Percentiles rank a stretch among this genome's conserved stretches.
Conservation (phyloP, 2,329 filamentous ascomycete species). For the Fusarium citri region DNA sequence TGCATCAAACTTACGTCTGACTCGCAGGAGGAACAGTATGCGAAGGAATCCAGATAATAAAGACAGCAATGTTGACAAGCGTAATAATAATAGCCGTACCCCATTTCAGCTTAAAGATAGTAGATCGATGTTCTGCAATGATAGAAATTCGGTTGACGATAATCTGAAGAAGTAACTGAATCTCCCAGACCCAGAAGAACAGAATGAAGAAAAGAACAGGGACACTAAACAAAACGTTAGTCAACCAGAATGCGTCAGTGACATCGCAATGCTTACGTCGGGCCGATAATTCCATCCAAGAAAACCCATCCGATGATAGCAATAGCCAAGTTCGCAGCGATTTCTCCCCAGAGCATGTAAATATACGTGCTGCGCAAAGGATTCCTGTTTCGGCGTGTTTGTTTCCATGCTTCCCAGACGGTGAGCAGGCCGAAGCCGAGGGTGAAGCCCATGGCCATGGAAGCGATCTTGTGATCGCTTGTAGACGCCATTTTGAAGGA, state of each 20-base stretch:
- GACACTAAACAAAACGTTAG: slow-evolving; percentile 31
- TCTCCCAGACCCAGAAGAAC: slow-evolving; percentile 57
- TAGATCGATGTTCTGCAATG: slow-evolving; percentile 55
- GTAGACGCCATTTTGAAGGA: slow-evolving; percentile 17
- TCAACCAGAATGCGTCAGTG: neutral
- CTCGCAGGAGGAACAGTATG: slow-evolving; percentile 55
- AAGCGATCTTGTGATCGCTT: slow-evolving; percentile 46
- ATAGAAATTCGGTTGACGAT: slow-evolving; percentile 66
- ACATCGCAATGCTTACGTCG: slow-evolving; percentile 40
- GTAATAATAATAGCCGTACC: slow-evolving; percentile 59
- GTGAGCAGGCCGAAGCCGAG: slow-evolving; percentile 56
- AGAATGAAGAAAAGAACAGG: slow-evolving; percentile 52
- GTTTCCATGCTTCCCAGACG: slow-evolving; percentile 55
- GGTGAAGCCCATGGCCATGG: slow-evolving; percentile 49
- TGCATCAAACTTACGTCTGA: slow-evolving; percentile 44
- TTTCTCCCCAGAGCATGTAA: slow-evolving; percentile 60
- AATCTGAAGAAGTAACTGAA: slow-evolving; percentile 65
- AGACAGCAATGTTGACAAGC: slow-evolving; percentile 64
- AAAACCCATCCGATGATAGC: slow-evolving; percentile 55
- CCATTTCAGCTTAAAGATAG: slow-evolving; percentile 59
- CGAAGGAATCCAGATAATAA: slow-evolving; percentile 65
- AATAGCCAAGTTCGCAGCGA: slow-evolving; percentile 54
- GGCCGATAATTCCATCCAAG: slow-evolving; percentile 50
- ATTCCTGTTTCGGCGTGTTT: slow-evolving; percentile 53
- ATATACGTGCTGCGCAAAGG: slow-evolving; percentile 54